Evolutionary conservation across 2,329 filamentous ascomycete species (phyloP).

Genomic region (Fusarium nisikadoi): DNA sequence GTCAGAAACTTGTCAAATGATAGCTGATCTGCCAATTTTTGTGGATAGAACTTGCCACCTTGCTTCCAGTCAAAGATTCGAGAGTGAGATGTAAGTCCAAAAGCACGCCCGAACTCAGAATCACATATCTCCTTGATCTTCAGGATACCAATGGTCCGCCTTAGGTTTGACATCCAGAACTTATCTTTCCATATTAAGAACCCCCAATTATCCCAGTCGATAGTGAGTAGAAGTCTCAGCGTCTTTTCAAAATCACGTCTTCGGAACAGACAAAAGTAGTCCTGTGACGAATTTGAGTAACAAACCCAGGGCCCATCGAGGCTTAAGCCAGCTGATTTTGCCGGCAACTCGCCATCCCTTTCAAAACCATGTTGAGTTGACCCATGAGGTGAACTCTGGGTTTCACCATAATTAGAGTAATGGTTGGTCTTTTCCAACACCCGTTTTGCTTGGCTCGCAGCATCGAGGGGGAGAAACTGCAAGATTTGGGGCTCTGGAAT

Average conservation of each 20-base stretch:
- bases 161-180: background rate
- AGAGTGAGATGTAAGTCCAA: background rate
- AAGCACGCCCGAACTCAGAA: background rate
- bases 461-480: fast-evolving
- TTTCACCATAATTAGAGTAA: fast-evolving
- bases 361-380: fast-evolving
- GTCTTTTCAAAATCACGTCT: fast-evolving
- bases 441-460: fast-evolving
- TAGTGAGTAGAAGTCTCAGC: fast-evolving
- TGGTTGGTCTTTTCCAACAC: fast-evolving
- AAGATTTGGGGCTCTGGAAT: background rate
- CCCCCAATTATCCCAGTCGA: background rate
- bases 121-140: background rate
- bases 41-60: fast-evolving
- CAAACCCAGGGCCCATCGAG: background rate
- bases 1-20: background rate
- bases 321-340: fast-evolving
- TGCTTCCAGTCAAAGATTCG: background rate
- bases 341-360: fast-evolving
- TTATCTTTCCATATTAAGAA: background rate
- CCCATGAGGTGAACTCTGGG: fast-evolving
- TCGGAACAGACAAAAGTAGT: background rate
- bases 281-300: fast-evolving
- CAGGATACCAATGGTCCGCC: fast-evolving
- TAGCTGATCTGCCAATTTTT: background rate